Conservation (phyloP, 805 yeast genomes). For the Schwanniomyces polymorphus region DNA sequence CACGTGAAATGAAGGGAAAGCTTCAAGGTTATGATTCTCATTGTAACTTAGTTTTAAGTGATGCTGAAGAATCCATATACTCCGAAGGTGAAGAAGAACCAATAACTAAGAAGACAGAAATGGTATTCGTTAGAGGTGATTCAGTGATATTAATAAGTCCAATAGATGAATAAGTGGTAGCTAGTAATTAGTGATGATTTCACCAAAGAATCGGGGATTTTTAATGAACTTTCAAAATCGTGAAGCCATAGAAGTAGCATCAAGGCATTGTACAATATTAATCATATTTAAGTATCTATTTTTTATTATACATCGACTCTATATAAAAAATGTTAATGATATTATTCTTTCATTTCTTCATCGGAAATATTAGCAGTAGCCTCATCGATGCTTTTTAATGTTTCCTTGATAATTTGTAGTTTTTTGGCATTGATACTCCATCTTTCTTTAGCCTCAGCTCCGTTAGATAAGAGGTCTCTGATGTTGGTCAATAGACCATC, state of each 20-base stretch:
- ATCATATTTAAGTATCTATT: constrained; percentile 1
- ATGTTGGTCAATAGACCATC: constrained; percentile 23
- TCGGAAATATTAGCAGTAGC: constrained; percentile 3
- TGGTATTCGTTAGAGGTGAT: constrained; percentile 98
- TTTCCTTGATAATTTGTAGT: constrained; percentile 26
- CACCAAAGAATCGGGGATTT: background rate
- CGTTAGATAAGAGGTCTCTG: constrained; percentile 26
- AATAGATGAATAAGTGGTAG: constrained; percentile 14
- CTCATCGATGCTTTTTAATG: constrained; percentile 12
- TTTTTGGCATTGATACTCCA: constrained; percentile 36
- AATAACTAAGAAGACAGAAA: constrained; percentile 64
- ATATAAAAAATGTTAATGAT: constrained; percentile 2
- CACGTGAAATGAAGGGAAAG: constrained; percentile 86
- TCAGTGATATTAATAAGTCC: constrained; percentile 81
- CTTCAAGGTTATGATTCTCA: constrained; percentile 95
- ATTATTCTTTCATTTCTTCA: constrained; percentile 11
- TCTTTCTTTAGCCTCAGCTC: constrained; percentile 29
- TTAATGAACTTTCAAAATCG: background rate
- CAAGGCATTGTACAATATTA: background rate
- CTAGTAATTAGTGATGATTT: background rate
- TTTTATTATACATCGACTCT: background rate
- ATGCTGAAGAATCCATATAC: constrained; percentile 83
- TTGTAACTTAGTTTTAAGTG: constrained; percentile 93
- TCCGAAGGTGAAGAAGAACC: constrained; percentile 49
- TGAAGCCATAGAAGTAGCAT: background rate